Base-by-base conservation (phyloP, 139 green algal species). In the Chara braunii region DNA sequence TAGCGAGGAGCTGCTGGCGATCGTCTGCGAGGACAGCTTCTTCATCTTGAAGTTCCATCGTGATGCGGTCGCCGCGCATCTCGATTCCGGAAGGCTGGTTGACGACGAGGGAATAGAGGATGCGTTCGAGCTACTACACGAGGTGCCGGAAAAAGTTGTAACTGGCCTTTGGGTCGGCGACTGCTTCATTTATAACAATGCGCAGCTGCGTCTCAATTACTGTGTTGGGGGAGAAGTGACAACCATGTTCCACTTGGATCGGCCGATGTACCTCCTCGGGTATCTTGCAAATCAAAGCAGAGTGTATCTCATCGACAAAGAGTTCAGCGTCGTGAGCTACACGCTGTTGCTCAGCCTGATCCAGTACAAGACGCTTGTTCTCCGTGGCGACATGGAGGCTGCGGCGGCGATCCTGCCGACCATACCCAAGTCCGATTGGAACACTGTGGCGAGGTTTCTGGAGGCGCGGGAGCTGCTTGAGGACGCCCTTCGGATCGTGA, bases 111-210 rank as follows among this genome's bases (percentile, higher is more conserved):
- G 93, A 34, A 80, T 96, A 4, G 91, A 97, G 42, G 91, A 96
- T 28, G 87, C 91, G 0, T 99, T 99, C 75, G 93, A 98, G 64
- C 83, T 99, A 63, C 56, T 90, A 22, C 77, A 81, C n/a, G 91
- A 99, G 77, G 83, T 96, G 28, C 68, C 77, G 1, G 89, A 92
- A 64, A 53, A 51, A 23, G 83, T 89, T 24, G 64, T 74, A 26
- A 89, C 85, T 37, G 83, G 75, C 62, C 24, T 90, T 50, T 94
- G 77, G 85, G 86, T 95, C 3, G 91, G 92, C 31, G 93, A 97
- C 79, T 98, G 93, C 85, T 96, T 98, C 68, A 89, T 97, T 29
- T 99, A 96, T 85, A 96, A 88, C 81, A 97, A 96, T 79, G 78
- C 83, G 0, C 80, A 86, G 0, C 95, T 88, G 91, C 85, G 93